Evolutionary conservation across 495 filamentous ascomycete genomes (phyloP).

Genomic region (Usnea hakonensis): DNA sequence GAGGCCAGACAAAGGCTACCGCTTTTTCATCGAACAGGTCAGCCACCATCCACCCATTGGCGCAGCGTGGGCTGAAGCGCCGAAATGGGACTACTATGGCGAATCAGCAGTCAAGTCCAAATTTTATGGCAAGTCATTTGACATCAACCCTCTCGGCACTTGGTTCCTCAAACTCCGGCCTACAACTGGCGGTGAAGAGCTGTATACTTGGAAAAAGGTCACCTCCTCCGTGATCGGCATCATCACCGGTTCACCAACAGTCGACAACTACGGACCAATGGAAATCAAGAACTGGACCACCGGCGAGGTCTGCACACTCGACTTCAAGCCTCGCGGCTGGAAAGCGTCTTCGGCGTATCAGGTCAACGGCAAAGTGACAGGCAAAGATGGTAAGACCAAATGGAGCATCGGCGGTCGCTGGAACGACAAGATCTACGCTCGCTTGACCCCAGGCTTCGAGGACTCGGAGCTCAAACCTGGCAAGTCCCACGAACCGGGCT

Average conservation of each 20-base stretch:
- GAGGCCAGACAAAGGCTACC: conserved; percentile 90
- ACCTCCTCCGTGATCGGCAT: conserved; percentile 97
- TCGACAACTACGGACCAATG: conserved; percentile 98
- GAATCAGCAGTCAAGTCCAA: conserved; percentile 96
- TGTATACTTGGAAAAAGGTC: conserved; percentile 99
- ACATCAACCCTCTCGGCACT: conserved; percentile 91
- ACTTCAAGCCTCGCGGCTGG: conserved; percentile 96
- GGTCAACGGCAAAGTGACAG: conserved; percentile 75
- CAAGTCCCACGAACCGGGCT: conserved; percentile 40
- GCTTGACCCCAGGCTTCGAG: conserved; percentile 85
- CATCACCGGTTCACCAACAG: conserved; percentile 89
- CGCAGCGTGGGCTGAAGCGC: conserved; percentile 85
- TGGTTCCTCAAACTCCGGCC: conserved; percentile 92
- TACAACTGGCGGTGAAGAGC: conserved; percentile 68
- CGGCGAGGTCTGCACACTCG: conserved; percentile 78
- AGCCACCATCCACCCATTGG: conserved; percentile 96
- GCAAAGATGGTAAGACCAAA: conserved; percentile 61
- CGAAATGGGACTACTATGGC: conserved; percentile 95
- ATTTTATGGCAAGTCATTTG: conserved; percentile 95
- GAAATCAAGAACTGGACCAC: conserved; percentile 96
- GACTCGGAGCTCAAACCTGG: conserved; percentile 54
- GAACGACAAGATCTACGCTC: conserved; percentile 96
- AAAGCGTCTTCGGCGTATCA: conserved; percentile 84
- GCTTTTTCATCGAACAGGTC: conserved; percentile 97
- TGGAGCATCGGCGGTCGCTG: conserved; percentile 90